phyloP scores from a whole-genome alignment of 805 yeast species.

The Hanseniaspora taiwanica region DNA sequence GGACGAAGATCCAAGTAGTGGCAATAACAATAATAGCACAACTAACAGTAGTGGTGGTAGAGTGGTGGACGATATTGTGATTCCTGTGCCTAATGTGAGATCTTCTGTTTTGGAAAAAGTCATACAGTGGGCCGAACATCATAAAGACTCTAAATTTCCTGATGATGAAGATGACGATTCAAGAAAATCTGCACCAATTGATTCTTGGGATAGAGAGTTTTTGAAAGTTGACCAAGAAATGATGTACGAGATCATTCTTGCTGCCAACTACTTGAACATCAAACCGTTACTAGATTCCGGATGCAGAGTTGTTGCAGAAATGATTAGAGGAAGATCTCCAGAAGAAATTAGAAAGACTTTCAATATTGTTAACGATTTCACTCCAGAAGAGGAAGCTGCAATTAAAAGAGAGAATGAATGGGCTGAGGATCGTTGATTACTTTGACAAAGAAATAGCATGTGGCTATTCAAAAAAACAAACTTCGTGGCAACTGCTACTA shows the following conservation, averaged over 20 bases:
- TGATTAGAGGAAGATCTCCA: constrained; percentile 70
- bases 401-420: constrained; percentile 80
- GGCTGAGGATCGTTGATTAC: constrained; percentile 50
- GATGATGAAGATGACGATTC: constrained; percentile 77
- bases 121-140: constrained; percentile 95
- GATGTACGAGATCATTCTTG: constrained; percentile 68
- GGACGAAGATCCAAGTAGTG: constrained; percentile 38
- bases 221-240: constrained; percentile 86
- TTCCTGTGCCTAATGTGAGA: constrained; percentile 84
- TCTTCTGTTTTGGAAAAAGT: constrained; percentile 80
- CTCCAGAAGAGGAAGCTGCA: constrained; percentile 81
- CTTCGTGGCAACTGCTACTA: too few relatives aligned
- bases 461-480: too few relatives aligned
- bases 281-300: constrained; percentile 67
- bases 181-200: constrained; percentile 80
- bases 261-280: constrained; percentile 70
- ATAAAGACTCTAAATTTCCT: constrained; percentile 64
- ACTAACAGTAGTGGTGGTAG: too few relatives aligned
- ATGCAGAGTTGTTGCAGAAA: constrained; percentile 70
- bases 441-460: too few relatives aligned
- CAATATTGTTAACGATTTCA: constrained; percentile 70
- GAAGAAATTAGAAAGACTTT: constrained; percentile 71
- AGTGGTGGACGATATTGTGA: constrained; percentile 57
- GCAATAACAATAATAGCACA: constrained; percentile 47
- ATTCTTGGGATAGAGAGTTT: constrained; percentile 91